These are phyloP conservation scores for Neodidymelliopsis sp. DNA, from an alignment of 2,329 filamentous ascomycete species.

Conservation along the genomic window DNA sequence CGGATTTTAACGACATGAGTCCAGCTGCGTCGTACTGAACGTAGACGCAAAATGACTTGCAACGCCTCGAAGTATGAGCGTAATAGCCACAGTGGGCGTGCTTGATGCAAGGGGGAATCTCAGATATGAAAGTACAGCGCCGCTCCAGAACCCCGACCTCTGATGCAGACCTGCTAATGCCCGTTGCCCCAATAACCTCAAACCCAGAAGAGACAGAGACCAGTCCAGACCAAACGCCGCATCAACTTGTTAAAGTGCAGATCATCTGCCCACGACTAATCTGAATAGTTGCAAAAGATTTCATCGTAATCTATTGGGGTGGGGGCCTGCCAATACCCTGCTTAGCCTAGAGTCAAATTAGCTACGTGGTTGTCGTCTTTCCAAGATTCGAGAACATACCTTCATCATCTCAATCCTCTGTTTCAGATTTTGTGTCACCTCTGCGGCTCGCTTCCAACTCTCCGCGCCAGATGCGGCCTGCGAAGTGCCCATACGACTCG, in stretches of 20 bases:
- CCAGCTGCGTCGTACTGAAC: no score
- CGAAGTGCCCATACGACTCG: constrained; percentile 30
- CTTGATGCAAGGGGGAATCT: constrained; percentile 7
- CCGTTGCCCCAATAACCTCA: not conserved
- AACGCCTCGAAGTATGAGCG: no score
- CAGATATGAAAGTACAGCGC: constrained; percentile 1
- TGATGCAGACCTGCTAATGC: constrained; percentile 7
- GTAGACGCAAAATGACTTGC: no score
- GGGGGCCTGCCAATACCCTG: constrained; percentile 47
- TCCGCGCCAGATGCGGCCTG: constrained; percentile 61
- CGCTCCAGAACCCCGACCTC: constrained; percentile 5
- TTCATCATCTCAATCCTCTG: constrained; percentile 99
- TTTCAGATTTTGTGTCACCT: constrained; percentile 97
- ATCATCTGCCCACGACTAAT: not conserved
- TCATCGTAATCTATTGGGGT: constrained; percentile 20
- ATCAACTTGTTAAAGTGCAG: constrained; percentile 4
- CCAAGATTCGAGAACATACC: constrained; percentile 50
- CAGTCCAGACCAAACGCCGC: constrained; percentile 9
- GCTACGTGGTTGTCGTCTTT: not conserved
- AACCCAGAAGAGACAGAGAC: not conserved
- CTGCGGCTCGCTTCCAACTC: constrained; percentile 95
- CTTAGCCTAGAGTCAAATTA: constrained; percentile 43
- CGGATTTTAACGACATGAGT: no score
- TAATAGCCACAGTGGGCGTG: no score
- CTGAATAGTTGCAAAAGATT: not conserved